Evolutionary conservation across 345 rosid species (phyloP).

Genomic region (Trapa incisa): DNA sequence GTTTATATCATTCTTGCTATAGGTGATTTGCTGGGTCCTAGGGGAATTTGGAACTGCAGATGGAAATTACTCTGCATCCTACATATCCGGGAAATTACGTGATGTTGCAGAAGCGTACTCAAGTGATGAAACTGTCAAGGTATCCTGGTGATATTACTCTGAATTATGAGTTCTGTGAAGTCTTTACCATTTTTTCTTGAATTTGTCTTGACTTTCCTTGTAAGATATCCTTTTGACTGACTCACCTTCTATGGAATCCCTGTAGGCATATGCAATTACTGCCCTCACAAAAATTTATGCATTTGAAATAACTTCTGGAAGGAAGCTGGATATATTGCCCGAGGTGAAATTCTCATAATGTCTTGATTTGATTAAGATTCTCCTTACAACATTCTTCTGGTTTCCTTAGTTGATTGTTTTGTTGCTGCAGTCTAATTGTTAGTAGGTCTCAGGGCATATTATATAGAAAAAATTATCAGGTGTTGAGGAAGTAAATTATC

Average conservation of each 20-base stretch:
- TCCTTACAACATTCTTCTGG: not conserved
- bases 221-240: not conserved
- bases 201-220: not conserved
- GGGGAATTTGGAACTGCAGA: constrained; percentile 93
- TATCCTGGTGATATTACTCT: constrained; percentile 10
- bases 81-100: constrained; percentile 76
- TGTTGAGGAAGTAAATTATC: no score
- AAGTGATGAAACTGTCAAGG: constrained; percentile 91
- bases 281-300: constrained; percentile 87
- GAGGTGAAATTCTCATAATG: constrained; percentile 37
- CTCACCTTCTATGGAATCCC: constrained; percentile 10
- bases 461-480: not conserved
- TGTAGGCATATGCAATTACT: constrained; percentile 85
- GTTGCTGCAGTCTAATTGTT: not conserved
- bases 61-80: constrained; percentile 70
- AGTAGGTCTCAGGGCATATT: not conserved
- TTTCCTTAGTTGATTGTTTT: not conserved
- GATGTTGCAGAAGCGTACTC: constrained; percentile 96
- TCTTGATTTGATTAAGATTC: not conserved
- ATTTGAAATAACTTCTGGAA: constrained; percentile 78
- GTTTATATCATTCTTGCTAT: not conserved
- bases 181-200: not conserved
- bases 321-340: constrained; percentile 76
- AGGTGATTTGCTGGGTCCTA: constrained; percentile 97
- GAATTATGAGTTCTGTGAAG: not conserved